A percentile compares a stretch with the other conserved stretches of the same genome.
Conservation (phyloP, 192 early-diverging fungal genomes). For the Spinellus fusiger region DNA sequence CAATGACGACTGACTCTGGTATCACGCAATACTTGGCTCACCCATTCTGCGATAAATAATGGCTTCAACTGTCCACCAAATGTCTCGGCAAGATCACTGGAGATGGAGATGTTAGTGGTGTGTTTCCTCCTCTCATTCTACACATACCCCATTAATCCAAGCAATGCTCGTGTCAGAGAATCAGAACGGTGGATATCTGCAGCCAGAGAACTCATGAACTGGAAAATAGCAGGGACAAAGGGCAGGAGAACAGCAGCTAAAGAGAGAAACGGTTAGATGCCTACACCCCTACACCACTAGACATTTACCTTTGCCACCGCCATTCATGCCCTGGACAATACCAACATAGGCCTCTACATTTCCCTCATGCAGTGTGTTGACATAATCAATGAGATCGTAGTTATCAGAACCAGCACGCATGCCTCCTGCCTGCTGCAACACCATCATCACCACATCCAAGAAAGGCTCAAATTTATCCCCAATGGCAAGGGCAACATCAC, state of each 20-base stretch:
- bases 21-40: conserved; percentile 69
- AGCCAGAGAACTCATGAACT: conserved; percentile 68
- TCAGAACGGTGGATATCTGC: conserved; percentile 60
- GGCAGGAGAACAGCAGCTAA: conserved; percentile 57
- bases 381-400: conserved; percentile 83
- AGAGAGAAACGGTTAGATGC: conserved; percentile 2
- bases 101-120: background rate
- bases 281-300: background rate
- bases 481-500: conserved; percentile 96
- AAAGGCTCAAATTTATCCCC: conserved; percentile 78
- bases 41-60: conserved; percentile 69
- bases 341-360: conserved; percentile 96
- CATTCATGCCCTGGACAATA: conserved; percentile 88
- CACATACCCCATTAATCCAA: conserved; percentile 81
- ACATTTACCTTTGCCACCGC: conserved; percentile 58
- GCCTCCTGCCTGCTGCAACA: conserved; percentile 78
- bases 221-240: conserved; percentile 68
- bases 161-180: conserved; percentile 61
- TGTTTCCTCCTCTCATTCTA: background rate
- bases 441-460: conserved; percentile 76
- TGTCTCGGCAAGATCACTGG: conserved; percentile 87
- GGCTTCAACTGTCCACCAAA: conserved; percentile 71
- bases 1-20: conserved; percentile 54
- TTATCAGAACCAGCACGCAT: conserved; percentile 58
- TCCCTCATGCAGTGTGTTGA: conserved; percentile 76